Conservation (phyloP, 805 yeast genomes). For the Myxozyma neotropica region DNA sequence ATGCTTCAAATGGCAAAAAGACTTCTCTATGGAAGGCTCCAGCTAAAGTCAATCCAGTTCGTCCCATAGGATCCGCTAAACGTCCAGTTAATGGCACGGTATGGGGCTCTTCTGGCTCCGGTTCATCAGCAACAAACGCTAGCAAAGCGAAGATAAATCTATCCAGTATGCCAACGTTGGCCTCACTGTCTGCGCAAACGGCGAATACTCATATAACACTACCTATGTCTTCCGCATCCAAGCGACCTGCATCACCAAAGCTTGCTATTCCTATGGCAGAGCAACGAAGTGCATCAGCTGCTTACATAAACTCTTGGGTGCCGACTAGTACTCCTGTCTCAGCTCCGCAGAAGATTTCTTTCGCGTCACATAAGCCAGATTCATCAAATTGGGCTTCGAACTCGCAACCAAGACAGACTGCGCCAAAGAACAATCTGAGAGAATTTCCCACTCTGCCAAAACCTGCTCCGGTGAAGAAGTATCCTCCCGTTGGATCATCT, state of each 20-base stretch:
- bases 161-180: constrained; percentile 10
- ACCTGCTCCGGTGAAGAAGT: not conserved
- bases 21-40: not conserved
- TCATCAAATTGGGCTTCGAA: not conserved
- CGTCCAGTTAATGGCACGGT: constrained; percentile 9
- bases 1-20: not conserved
- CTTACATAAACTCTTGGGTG: constrained; percentile 20
- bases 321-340: constrained; percentile 16
- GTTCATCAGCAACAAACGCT: constrained; percentile 5
- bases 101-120: constrained; percentile 3
- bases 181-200: constrained; percentile 3
- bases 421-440: constrained; percentile 16
- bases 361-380: constrained; percentile 11
- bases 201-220: not conserved
- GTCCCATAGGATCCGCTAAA: not conserved
- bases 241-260: constrained; percentile 12
- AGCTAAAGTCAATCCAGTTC: not conserved
- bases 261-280: constrained; percentile 21
- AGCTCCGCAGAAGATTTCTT: constrained; percentile 21
- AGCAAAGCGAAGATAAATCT: constrained; percentile 4
- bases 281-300: constrained; percentile 14
- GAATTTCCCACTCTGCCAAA: constrained; percentile 33
- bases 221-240: constrained; percentile 15
- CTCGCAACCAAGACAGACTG: not conserved
- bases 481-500: not conserved